These are phyloP conservation scores for Cinnamomum micranthum DNA, from an alignment of 164 flowering plant species.

Conservation along the genomic window DNA sequence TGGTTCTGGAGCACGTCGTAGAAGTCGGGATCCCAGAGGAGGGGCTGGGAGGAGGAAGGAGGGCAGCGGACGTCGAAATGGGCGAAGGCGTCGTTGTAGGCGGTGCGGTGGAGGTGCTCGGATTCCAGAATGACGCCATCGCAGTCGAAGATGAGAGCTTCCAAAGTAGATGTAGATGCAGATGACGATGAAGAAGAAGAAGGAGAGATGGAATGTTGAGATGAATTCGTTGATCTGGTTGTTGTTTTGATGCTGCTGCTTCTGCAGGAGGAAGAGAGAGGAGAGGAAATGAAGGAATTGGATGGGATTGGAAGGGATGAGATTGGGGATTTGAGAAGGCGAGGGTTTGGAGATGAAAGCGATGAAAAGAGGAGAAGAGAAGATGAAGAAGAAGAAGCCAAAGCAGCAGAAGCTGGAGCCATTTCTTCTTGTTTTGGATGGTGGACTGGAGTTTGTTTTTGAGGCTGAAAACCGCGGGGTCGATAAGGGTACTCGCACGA, in stretches of 20 bases:
- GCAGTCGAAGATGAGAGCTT: slow-evolving; percentile 91
- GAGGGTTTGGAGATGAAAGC: neutral
- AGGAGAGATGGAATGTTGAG: too few relatives aligned
- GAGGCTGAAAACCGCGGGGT: too few relatives aligned
- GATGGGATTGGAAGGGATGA: neutral
- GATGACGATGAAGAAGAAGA: neutral
- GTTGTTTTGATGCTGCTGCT: too few relatives aligned
- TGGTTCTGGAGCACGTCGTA: slow-evolving; percentile 90
- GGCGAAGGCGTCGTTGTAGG: slow-evolving; percentile 86
- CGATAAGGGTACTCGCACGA: too few relatives aligned
- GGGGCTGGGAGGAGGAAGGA: slow-evolving; percentile 37
- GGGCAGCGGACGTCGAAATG: slow-evolving; percentile 76
- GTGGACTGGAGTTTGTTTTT: too few relatives aligned
- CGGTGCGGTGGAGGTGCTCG: slow-evolving; percentile 86
- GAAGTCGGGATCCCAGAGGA: slow-evolving; percentile 70
- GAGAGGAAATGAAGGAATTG: neutral
- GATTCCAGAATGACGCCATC: slow-evolving; percentile 96
- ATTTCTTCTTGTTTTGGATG: too few relatives aligned
- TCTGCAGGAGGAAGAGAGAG: neutral
- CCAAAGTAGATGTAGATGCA: slow-evolving; percentile 30
- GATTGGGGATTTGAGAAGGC: neutral
- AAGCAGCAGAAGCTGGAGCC: too few relatives aligned
- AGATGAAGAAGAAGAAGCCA: neutral
- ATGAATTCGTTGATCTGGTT: too few relatives aligned
- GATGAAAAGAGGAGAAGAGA: slow-evolving; percentile 1